Conservation (phyloP, 1,284 basidiomycete species). For the Flammula alnicola region DNA sequence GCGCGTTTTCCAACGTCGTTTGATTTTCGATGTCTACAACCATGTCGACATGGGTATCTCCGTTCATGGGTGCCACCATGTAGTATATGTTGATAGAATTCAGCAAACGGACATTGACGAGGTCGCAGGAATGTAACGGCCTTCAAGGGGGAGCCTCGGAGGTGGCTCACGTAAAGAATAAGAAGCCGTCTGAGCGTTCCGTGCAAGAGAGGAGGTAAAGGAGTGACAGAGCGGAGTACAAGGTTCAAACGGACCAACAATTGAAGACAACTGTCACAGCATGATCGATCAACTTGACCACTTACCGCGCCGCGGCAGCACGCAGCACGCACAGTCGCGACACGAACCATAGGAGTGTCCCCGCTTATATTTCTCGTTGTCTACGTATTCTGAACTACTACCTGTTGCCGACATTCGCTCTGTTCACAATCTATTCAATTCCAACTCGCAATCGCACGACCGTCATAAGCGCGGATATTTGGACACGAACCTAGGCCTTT, state of each 20-base stretch:
- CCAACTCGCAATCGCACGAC: too few species aligned
- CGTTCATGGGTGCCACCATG: conserved; percentile 3
- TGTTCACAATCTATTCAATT: too few species aligned
- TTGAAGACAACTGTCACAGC: conserved; percentile 7
- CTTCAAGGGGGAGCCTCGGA: not conserved
- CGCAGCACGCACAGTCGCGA: not conserved
- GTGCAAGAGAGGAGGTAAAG: not conserved
- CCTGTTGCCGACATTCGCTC: too few species aligned
- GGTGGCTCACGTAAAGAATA: too few species aligned
- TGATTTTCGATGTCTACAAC: conserved; percentile 14
- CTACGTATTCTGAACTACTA: too few species aligned
- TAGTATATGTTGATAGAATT: not conserved
- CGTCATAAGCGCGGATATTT: too few species aligned
- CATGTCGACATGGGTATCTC: conserved; percentile 15
- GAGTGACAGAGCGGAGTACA: not conserved
- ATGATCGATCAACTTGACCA: conserved; percentile 5
- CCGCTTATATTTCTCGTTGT: too few species aligned
- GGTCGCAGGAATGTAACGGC: not conserved
- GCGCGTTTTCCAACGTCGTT: conserved; percentile 6
- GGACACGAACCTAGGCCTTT: too few species aligned
- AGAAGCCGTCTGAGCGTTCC: too few species aligned
- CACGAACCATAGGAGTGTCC: too few species aligned
- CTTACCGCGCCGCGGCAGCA: not conserved
- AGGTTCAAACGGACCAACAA: not conserved
- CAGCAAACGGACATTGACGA: conserved; percentile 1